Evolutionary conservation across 2,329 filamentous ascomycete species (phyloP).

Genomic region (Verticillium nonalfalfae): DNA sequence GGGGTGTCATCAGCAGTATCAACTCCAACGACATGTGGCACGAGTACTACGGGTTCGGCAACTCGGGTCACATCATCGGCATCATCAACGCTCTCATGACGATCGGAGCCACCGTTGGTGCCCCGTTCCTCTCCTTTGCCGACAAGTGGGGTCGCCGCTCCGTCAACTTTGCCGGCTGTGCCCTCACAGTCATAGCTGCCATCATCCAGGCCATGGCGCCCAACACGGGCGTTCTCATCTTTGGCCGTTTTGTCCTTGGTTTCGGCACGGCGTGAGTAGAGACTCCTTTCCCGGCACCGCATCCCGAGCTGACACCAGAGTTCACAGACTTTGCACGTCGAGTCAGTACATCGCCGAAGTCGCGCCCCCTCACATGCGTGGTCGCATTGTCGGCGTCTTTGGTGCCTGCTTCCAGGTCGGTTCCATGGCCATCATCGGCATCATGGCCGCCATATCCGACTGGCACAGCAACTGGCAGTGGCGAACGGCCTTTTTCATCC

Average conservation of each 20-base stretch:
- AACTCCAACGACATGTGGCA: conserved; percentile 36
- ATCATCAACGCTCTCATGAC: conserved; percentile 41
- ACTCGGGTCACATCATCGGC: conserved; percentile 29
- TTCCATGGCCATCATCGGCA: conserved; percentile 31
- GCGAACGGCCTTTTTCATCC: conserved; percentile 34
- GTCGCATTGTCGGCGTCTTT: conserved; percentile 38
- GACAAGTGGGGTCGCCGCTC: conserved; percentile 46
- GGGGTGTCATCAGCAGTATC: conserved; percentile 40
- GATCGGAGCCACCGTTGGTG: conserved; percentile 37
- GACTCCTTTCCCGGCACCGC: neutral
- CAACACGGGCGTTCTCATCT: conserved; percentile 31
- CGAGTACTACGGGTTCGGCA: conserved; percentile 33
- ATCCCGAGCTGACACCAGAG: neutral
- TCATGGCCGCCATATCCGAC: conserved; percentile 33
- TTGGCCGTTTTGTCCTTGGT: conserved; percentile 49
- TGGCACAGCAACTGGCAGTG: conserved; percentile 29
- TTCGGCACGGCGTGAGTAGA: conserved; percentile 29
- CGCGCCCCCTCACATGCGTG: conserved; percentile 22
- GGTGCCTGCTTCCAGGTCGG: conserved; percentile 39
- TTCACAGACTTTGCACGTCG: conserved; percentile 14
- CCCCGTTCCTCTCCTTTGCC: conserved; percentile 41
- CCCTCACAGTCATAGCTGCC: conserved; percentile 35
- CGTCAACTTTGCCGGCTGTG: conserved; percentile 38
- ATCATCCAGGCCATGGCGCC: conserved; percentile 31
- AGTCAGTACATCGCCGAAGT: conserved; percentile 21